These are phyloP conservation scores for Citrus unshiu DNA, from an alignment of 345 rosid species.

Conservation along the genomic window DNA sequence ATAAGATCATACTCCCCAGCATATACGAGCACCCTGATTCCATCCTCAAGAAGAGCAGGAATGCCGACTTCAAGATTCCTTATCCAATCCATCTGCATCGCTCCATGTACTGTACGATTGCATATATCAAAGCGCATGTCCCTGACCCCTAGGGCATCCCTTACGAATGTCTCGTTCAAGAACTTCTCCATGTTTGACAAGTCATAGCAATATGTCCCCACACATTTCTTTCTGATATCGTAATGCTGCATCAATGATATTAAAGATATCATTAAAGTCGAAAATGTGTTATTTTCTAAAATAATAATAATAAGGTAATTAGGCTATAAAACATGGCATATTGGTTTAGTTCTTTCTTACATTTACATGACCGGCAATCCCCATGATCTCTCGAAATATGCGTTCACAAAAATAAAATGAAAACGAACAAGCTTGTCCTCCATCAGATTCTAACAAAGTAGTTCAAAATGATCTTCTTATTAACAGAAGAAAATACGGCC, in stretches of 20 bases:
- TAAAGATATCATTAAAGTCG: not conserved
- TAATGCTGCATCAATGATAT: constrained; percentile 54
- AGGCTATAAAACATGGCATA: not conserved
- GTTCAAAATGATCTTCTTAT: not conserved
- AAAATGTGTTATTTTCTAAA: not conserved
- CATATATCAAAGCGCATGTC: constrained; percentile 56
- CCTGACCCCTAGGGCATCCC: constrained; percentile 68
- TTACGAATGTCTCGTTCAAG: constrained; percentile 44
- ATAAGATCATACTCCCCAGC: constrained; percentile 85
- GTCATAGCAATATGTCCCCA: constrained; percentile 60
- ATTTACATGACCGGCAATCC: constrained; percentile 25
- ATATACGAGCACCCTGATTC: constrained; percentile 60
- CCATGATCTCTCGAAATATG: constrained; percentile 33
- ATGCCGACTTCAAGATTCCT: too few relatives aligned
- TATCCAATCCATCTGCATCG: constrained; percentile 14
- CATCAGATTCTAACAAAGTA: constrained; percentile 35
- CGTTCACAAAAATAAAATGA: constrained; percentile 30
- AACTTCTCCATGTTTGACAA: constrained; percentile 62
- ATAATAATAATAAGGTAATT: not conserved
- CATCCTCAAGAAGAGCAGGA: constrained; percentile 68
- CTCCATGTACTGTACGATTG: constrained; percentile 43
- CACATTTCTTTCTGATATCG: constrained; percentile 76
- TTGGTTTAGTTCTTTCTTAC: constrained; percentile 33
- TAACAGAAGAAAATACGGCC: not conserved
- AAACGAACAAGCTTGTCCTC: constrained; percentile 35